phyloP scores from a whole-genome alignment of 768 basidiomycete species.

The Phanerodontia chrysosporium region DNA sequence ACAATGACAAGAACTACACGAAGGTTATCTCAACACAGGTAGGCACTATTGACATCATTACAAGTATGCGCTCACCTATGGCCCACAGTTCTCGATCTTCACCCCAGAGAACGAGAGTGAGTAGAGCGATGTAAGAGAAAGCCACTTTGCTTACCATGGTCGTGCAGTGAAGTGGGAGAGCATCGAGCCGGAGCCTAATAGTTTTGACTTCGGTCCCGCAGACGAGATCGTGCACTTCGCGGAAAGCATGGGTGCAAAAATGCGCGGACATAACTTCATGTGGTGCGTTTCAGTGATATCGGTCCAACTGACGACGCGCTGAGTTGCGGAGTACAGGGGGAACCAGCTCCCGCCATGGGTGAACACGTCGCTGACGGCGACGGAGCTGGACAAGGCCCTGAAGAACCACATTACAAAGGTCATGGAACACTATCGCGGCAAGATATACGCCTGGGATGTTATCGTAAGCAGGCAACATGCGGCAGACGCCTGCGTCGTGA shows the following conservation, averaged over 20 bases:
- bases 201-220: slow-evolving; percentile 5
- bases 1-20: slow-evolving; percentile 11
- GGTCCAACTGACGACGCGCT: background rate
- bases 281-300: background rate
- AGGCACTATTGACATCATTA: background rate
- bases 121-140: background rate
- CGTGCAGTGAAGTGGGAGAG: slow-evolving; percentile 13
- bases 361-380: slow-evolving; percentile 8
- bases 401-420: slow-evolving; percentile 13
- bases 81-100: slow-evolving; percentile 9
- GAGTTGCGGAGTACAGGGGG: background rate
- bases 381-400: slow-evolving; percentile 12
- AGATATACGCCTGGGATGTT: slow-evolving; percentile 13
- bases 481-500: background rate
- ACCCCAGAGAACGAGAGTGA: slow-evolving; percentile 15
- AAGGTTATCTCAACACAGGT: slow-evolving; percentile 10
- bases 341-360: slow-evolving; percentile 14
- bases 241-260: slow-evolving; percentile 9
- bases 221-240: slow-evolving; percentile 13
- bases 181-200: slow-evolving; percentile 11
- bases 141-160: background rate
- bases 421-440: slow-evolving; percentile 13
- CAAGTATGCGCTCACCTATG: background rate
- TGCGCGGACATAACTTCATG: slow-evolving; percentile 13
- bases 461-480: slow-evolving; percentile 3